Evolutionary conservation across 805 yeast species (phyloP), one percentile per base, ranked within the genome.

Genomic region (Candida ponderosae): DNA sequence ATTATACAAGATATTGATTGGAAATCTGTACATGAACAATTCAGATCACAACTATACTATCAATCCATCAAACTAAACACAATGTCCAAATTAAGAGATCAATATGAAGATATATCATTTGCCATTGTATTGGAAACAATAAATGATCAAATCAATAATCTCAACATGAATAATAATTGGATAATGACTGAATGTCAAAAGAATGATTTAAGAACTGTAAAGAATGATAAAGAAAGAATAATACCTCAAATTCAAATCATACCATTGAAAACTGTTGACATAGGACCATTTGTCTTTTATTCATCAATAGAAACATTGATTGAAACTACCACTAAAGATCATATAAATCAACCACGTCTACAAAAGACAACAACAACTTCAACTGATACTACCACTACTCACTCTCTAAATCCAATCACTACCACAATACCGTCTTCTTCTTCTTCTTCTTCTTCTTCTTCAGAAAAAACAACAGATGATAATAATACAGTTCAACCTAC

Each of bases 221-320:
- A 31, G 32, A 4, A 18, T 26, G 17, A 33, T 32, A 13, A 36
- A 14, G 46, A 46, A 20, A 44, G 47, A 16, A 37, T 2, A 31
- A 34, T 32, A 13, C 56, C 56, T 0, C 45, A 48, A 16, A 48
- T 54, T 10, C 53, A 54, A 35, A 50, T 59, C 37, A 43, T 54
- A 4, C 65, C 72, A 0, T 41, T 68, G 14, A 59, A 63, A 16
- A 65, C 62, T 21, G 64, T 68, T 23, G 66, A 64, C 39, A 45
- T 60, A 15, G 69, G 67, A 0, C 66, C 70, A 1, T 35, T 70
- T 15, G 53, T 66, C 3, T 58, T 72, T 32, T 66, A 63, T 36
- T 54, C 65, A 18, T 65, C 62, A 33, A 52, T 60, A 15, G 66
- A 61, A 36, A 33, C 28, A 6, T 7, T 24, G 13, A 24, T 24